Conservation (phyloP, 1,139 yeast genomes). For the Hanseniaspora gamundiae region DNA sequence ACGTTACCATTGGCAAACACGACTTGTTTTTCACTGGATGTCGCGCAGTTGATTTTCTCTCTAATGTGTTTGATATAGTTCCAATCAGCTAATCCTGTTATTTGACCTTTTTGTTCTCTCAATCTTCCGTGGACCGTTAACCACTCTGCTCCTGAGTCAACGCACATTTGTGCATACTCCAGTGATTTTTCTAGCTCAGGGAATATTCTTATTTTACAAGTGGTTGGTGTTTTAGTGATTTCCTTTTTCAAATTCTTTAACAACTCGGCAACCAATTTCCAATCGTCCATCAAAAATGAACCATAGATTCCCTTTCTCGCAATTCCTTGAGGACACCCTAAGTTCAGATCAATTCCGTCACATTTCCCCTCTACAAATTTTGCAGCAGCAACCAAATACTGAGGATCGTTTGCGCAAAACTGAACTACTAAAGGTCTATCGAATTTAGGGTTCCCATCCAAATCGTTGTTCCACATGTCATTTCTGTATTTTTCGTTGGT, state of each 20-base stretch:
- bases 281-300: constrained; percentile 91
- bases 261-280: constrained; percentile 68
- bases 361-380: constrained; percentile 66
- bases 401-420: constrained; percentile 94
- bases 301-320: constrained; percentile 94
- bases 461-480: constrained; percentile 54
- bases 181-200: constrained; percentile 77
- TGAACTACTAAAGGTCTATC: constrained; percentile 81
- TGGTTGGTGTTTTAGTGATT: constrained; percentile 33
- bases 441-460: constrained; percentile 53
- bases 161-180: constrained; percentile 81
- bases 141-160: constrained; percentile 91
- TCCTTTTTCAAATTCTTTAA: constrained; percentile 38
- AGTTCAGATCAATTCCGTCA: constrained; percentile 90
- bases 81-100: constrained; percentile 95
- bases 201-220: constrained; percentile 88
- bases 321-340: constrained; percentile 98
- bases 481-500: constrained; percentile 69
- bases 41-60: constrained; percentile 46
- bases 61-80: constrained; percentile 57
- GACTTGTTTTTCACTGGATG: constrained; percentile 42
- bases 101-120: constrained; percentile 94
- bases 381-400: constrained; percentile 70
- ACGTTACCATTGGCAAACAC: constrained; percentile 91
- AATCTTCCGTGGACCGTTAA: constrained; percentile 93